Evolutionary conservation across 257 asterid genomes (phyloP).

Genomic region (Misopates orontium): DNA sequence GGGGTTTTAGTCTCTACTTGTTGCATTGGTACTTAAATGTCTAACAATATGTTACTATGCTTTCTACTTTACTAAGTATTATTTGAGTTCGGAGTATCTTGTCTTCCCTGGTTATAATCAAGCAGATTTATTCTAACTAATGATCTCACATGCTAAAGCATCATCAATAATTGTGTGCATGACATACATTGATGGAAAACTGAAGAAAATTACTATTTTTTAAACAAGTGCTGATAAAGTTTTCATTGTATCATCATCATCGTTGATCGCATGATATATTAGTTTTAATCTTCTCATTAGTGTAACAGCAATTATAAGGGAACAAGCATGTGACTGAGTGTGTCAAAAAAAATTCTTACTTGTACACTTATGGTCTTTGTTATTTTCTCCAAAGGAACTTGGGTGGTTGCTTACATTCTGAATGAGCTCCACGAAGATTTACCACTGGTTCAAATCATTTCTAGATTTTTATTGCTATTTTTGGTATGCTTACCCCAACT

Average conservation of each 20-base stretch:
- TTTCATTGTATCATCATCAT: no score
- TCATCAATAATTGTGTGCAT: neutral
- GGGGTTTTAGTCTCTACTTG: conserved; percentile 65
- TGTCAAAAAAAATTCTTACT: no score
- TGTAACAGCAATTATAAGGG: no score
- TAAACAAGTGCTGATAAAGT: no score
- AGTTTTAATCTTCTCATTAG: no score
- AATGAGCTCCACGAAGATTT: conserved; percentile 67
- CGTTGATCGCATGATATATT: no score
- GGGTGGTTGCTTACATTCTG: conserved; percentile 68
- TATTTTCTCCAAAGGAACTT: conserved; percentile 46
- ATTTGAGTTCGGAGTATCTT: neutral
- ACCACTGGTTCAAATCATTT: conserved; percentile 60
- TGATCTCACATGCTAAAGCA: neutral
- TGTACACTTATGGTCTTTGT: conserved; percentile 20
- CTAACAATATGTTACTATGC: conserved; percentile 9
- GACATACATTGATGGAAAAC: neutral
- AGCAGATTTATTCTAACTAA: neutral
- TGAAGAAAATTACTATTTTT: no score
- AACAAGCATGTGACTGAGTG: no score
- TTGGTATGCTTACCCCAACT: conserved; percentile 45
- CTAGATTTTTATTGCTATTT: conserved; percentile 59
- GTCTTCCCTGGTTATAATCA: neutral
- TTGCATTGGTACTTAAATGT: conserved; percentile 59
- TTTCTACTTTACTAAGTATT: neutral